Conservation (phyloP, 2,329 filamentous ascomycete species). For the Verticillium isaacii region DNA sequence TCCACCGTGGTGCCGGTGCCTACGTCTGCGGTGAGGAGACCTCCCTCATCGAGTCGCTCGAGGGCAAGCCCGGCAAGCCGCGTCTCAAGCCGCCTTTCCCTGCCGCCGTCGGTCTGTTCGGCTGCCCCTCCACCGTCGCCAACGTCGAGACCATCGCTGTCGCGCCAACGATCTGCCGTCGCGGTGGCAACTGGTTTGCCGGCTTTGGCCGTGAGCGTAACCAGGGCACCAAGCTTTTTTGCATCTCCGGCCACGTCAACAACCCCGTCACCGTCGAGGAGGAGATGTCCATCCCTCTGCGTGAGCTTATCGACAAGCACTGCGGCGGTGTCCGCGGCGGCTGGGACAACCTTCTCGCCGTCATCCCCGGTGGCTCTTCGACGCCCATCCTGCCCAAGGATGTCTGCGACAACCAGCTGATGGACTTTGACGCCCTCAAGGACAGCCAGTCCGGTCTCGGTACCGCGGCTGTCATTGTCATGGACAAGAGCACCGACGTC, state of each 20-base stretch:
- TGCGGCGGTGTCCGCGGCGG: slow-evolving; percentile 94
- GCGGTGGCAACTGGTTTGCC: slow-evolving; percentile 90
- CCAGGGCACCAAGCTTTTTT: slow-evolving; percentile 95
- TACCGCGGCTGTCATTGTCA: slow-evolving; percentile 96
- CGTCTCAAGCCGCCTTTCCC: slow-evolving; percentile 98
- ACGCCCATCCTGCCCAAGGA: slow-evolving; percentile 90
- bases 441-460: slow-evolving; percentile 96
- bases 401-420: slow-evolving; percentile 90
- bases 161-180: slow-evolving; percentile 89
- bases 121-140: slow-evolving; percentile 94
- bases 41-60: slow-evolving; percentile 93
- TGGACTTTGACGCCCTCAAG: slow-evolving; percentile 99
- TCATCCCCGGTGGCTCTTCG: slow-evolving; percentile 95
- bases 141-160: slow-evolving; percentile 98
- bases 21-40: slow-evolving; percentile 99
- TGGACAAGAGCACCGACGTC: slow-evolving; percentile 97
- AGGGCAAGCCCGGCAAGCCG: slow-evolving; percentile 98
- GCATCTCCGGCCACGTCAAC: slow-evolving; percentile 98
- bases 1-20: slow-evolving; percentile 94
- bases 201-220: slow-evolving; percentile 94
- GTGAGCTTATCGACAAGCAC: slow-evolving; percentile 96
- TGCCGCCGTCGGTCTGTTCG: slow-evolving; percentile 93
- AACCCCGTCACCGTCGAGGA: slow-evolving; percentile 97
- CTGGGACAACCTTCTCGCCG: slow-evolving; percentile 93
- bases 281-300: slow-evolving; percentile 97